Base-by-base conservation (phyloP, 129 eudicot genomes). In the Flaveria brownii region DNA sequence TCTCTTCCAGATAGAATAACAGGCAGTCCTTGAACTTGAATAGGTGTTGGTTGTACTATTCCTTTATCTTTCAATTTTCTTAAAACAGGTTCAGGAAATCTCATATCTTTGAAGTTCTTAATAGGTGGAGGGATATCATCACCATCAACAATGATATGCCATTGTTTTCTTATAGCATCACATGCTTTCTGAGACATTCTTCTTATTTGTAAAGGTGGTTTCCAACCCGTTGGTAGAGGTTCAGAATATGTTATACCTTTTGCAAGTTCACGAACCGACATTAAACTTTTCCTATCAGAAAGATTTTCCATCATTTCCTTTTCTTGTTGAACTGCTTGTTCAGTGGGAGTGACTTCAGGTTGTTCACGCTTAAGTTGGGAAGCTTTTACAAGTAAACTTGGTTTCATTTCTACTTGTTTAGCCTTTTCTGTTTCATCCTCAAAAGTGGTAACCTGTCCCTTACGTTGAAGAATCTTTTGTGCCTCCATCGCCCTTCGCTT, bases 11-110 rank as follows among this genome's bases (percentile, higher is more conserved):
- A 82, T 70, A 89, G 70, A 81, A 92, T 87, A 12, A 87, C 96
- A 0, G 98, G 96, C 11, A 92, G 76, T 7, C 98, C 98, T 84
- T 92, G 96, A 25, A 92, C 93, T 77, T 92, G 97, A 41, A 92
- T 92, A 4, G 96, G 92, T 4, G 96, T 92, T 0, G 96, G 97
- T 52, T 81, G 88, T 56, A 89, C 86, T 15, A 92, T 92, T 59
- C 96, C 97, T 74, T 92, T 92, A 11, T 70, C 87, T 82, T 90
- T 86, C 64, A 92, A 46, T 46, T 64, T 84, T 67, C 81, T 86
- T 67, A 92, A 62, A 71, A 92, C 72, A 0, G 97, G 93, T 15
- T 89, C 93, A 0, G 97, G 97, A 68, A 89, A 89, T 33, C 91
- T 82, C 96, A 92, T 92, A 43, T 86, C 93, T 84, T 86, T 84